phyloP scores from a whole-genome alignment of 805 yeast species.

The Wickerhamomyces chambardii region DNA sequence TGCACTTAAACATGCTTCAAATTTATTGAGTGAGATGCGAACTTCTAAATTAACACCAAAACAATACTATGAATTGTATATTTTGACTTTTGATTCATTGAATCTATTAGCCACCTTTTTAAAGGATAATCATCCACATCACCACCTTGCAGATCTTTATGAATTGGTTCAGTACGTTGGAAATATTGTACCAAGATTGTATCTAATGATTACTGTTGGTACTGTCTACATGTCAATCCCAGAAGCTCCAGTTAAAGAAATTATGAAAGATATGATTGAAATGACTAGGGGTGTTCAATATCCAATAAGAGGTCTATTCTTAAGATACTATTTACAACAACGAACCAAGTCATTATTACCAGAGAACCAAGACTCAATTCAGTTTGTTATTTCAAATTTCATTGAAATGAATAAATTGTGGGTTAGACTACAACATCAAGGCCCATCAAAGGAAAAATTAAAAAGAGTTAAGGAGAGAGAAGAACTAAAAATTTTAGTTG shows the following conservation, averaged over 20 bases:
- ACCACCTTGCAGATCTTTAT: constrained; percentile 80
- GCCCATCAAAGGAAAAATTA: constrained; percentile 75
- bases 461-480: constrained; percentile 72
- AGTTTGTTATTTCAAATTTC: constrained; percentile 77
- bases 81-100: constrained; percentile 75
- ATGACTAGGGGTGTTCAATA: constrained; percentile 97
- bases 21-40: constrained; percentile 73
- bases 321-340: constrained; percentile 84
- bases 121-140: constrained; percentile 55
- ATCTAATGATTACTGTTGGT: constrained; percentile 93
- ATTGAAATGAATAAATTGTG: constrained; percentile 97
- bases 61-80: constrained; percentile 88
- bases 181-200: constrained; percentile 83
- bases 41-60: constrained; percentile 74
- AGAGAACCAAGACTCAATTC: constrained; percentile 52
- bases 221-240: constrained; percentile 74
- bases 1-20: constrained; percentile 81
- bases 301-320: constrained; percentile 85
- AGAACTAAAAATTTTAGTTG: constrained; percentile 86
- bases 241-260: constrained; percentile 75
- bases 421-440: constrained; percentile 96
- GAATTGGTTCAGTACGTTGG: constrained; percentile 95
- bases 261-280: constrained; percentile 93
- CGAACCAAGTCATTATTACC: constrained; percentile 49
- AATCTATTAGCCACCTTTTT: constrained; percentile 58